Evolutionary conservation across 176 grass and related monocot species (phyloP).

Genomic region (Oryza meridionalis): DNA sequence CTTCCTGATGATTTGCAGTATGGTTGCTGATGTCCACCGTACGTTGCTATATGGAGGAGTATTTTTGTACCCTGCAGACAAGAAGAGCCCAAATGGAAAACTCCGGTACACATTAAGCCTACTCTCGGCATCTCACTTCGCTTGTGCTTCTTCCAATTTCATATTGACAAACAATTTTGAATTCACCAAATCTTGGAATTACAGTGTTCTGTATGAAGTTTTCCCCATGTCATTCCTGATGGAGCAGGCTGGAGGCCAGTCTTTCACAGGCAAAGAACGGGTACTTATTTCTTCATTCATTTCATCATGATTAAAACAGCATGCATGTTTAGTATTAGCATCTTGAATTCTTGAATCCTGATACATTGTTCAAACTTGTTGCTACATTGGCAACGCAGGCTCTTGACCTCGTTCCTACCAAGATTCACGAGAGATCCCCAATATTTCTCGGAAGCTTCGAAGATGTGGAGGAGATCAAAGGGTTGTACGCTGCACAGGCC

Average conservation of each 20-base stretch:
- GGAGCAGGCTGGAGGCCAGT: conserved; percentile 93
- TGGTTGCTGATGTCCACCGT: conserved; percentile 98
- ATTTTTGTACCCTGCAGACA: conserved; percentile 96
- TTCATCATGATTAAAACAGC: background rate
- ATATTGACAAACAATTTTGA: conserved; percentile 3
- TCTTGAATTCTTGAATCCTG: too few species aligned
- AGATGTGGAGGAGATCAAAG: conserved; percentile 92
- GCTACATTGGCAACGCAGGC: conserved; percentile 55
- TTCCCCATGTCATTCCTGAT: conserved; percentile 99
- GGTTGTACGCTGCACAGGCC: conserved; percentile 61
- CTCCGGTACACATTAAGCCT: conserved; percentile 59
- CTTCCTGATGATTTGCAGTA: conserved; percentile 56
- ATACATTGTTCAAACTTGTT: background rate
- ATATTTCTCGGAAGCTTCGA: conserved; percentile 93
- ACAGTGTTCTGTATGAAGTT: conserved; percentile 96
- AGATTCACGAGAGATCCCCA: conserved; percentile 87
- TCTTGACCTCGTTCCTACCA: conserved; percentile 81
- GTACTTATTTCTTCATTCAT: conserved; percentile 26
- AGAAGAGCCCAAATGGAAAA: conserved; percentile 88
- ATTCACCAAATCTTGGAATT: conserved; percentile 19
- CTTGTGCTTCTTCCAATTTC: conserved; percentile 5
- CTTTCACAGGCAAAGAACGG: conserved; percentile 93
- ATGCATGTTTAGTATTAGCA: background rate
- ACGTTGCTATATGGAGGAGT: conserved; percentile 92
- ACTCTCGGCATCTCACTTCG: background rate